Evolutionary conservation across 2,329 filamentous ascomycete genomes (phyloP).

Genomic region (Talaromyces amestolkiae): DNA sequence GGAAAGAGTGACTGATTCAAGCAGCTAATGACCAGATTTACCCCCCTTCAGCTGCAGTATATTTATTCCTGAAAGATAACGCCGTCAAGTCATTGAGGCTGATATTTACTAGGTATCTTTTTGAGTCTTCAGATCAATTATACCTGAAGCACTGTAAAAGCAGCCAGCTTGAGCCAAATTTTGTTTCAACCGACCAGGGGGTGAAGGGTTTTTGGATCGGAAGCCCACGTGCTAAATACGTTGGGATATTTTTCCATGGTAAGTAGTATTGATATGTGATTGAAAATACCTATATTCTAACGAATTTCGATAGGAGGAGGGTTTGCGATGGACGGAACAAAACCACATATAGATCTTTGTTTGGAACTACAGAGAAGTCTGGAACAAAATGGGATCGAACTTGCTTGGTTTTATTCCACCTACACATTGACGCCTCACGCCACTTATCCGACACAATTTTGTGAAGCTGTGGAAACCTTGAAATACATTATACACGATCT

Average conservation of each 20-base stretch:
- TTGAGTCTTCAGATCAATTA: neutral
- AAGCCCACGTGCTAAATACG: neutral
- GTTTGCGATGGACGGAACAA: neutral
- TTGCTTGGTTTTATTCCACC: neutral
- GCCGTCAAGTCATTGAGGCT: neutral
- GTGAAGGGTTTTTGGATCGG: neutral
- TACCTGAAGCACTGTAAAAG: neutral
- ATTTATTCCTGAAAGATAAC: neutral
- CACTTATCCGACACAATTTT: neutral
- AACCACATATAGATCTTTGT: neutral
- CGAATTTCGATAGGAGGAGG: neutral
- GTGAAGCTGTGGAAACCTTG: neutral
- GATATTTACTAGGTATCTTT: neutral
- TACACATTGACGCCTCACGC: neutral
- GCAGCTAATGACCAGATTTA: neutral
- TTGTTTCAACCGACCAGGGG: neutral
- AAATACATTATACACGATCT: neutral
- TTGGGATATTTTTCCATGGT: neutral
- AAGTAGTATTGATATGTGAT: neutral
- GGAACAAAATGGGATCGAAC: neutral
- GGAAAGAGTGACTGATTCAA: neutral
- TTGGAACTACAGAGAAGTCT: neutral
- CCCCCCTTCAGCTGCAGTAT: neutral
- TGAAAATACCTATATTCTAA: neutral
- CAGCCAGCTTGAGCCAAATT: neutral